A percentile compares a stretch with the other conserved stretches of the same genome.
Evolutionary conservation across 176 grass and related monocot species (phyloP).

Genomic region (Otatea glauca): DNA sequence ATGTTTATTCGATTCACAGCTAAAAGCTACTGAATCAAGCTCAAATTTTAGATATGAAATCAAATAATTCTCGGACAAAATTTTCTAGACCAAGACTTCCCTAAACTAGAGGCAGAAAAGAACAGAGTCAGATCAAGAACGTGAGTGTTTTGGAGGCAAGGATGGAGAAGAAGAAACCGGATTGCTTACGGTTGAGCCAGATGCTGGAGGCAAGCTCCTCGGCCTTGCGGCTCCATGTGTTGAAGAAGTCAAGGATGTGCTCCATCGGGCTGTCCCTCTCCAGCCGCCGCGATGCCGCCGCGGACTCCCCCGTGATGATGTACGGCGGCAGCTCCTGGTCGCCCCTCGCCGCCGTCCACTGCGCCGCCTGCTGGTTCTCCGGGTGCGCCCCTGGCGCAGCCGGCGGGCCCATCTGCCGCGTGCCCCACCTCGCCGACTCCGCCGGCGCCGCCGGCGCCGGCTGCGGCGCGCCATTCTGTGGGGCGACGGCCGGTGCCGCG

Average conservation of each 20-base stretch:
- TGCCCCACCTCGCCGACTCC: conserved; percentile 66
- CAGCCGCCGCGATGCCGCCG: neutral
- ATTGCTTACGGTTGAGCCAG: conserved; percentile 71
- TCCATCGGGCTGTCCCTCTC: conserved; percentile 66
- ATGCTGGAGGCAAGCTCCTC: conserved; percentile 89
- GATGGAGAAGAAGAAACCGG: neutral
- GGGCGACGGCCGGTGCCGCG: neutral
- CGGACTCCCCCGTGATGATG: conserved; percentile 49
- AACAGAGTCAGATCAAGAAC: too few relatives aligned
- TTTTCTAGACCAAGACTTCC: neutral
- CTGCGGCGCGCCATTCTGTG: too few relatives aligned
- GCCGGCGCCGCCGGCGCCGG: conserved; percentile 12
- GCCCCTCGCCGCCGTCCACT: conserved; percentile 50
- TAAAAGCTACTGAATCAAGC: neutral
- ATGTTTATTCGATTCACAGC: neutral
- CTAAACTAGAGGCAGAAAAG: neutral
- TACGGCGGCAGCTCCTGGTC: conserved; percentile 85
- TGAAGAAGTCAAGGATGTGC: conserved; percentile 88
- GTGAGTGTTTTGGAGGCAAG: too few relatives aligned
- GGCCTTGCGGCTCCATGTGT: conserved; percentile 83
- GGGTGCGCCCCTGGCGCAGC: conserved; percentile 74
- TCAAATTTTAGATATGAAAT: neutral
- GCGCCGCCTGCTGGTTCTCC: conserved; percentile 73
- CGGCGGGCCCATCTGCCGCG: conserved; percentile 74
- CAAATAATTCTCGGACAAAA: neutral